Evolutionary conservation across 2,329 filamentous ascomycete genomes (phyloP).

Genomic region (Alternaria sp.): DNA sequence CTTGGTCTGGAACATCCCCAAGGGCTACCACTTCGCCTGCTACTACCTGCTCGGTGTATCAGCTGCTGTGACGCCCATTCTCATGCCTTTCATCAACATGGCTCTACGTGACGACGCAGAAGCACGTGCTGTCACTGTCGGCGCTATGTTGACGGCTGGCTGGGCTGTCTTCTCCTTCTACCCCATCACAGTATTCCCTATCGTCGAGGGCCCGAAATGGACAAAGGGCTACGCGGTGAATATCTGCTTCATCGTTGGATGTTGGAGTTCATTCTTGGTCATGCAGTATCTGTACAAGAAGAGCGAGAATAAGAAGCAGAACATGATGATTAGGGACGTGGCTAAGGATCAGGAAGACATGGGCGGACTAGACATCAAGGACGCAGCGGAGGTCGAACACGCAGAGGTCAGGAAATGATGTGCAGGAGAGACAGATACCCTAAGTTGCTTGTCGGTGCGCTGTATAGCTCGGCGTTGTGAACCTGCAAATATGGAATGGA

Average conservation of each 20-base stretch:
- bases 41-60: slow-evolving; percentile 46
- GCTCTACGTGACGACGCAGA: slow-evolving; percentile 53
- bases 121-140: slow-evolving; percentile 58
- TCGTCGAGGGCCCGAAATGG: slow-evolving; percentile 53
- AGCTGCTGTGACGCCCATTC: slow-evolving; percentile 43
- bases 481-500: background rate
- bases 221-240: slow-evolving; percentile 57
- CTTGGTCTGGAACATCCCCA: slow-evolving; percentile 59
- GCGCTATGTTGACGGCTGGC: slow-evolving; percentile 51
- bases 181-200: slow-evolving; percentile 44
- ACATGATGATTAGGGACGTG: slow-evolving; percentile 10
- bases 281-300: slow-evolving; percentile 47
- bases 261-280: slow-evolving; percentile 53
- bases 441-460: background rate
- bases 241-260: slow-evolving; percentile 54
- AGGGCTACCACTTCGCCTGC: slow-evolving; percentile 47
- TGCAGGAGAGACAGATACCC: too few relatives aligned
- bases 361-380: slow-evolving; percentile 26
- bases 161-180: slow-evolving; percentile 47
- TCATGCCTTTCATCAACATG: slow-evolving; percentile 49
- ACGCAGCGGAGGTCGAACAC: slow-evolving; percentile 28
- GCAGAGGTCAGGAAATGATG: slow-evolving; percentile 22
- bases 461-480: too few relatives aligned
- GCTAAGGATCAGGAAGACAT: slow-evolving; percentile 38
- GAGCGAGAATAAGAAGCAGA: slow-evolving; percentile 34